Conservation (phyloP, 2,329 filamentous ascomycete species). For the Biscogniauxia mediterranea region DNA sequence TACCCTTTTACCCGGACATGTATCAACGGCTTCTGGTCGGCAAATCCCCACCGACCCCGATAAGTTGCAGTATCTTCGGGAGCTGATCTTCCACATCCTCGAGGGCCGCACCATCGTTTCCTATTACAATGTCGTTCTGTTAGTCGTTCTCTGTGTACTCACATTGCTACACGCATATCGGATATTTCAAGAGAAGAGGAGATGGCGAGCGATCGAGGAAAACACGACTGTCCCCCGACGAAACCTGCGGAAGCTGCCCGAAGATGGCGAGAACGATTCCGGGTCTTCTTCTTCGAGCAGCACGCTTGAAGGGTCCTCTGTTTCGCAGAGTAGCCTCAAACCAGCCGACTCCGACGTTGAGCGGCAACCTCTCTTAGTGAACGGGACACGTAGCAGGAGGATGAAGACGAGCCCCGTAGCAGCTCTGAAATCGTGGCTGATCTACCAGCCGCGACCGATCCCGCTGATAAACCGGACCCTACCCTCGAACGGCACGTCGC, state of each 20-base stretch:
- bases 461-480: conserved; percentile 56
- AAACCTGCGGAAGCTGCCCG: conserved; percentile 4
- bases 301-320: conserved; percentile 28
- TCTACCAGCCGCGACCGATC: conserved; percentile 57
- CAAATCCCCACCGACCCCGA: conserved; percentile 30
- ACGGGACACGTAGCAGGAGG: not conserved
- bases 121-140: conserved; percentile 36
- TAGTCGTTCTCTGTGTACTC: conserved; percentile 30
- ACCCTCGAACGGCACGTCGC: conserved; percentile 55
- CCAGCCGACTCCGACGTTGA: conserved; percentile 33
- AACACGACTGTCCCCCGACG: conserved; percentile 5
- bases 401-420: conserved; percentile 1
- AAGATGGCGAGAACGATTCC: conserved; percentile 11
- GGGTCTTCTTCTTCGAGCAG: conserved; percentile 38
- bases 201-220: conserved; percentile 25
- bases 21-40: conserved; percentile 6
- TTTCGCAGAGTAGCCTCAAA: conserved; percentile 25
- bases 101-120: conserved; percentile 33
- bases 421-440: conserved; percentile 35
- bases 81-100: conserved; percentile 33
- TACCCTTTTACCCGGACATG: conserved; percentile 5
- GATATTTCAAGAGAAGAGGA: conserved; percentile 20
- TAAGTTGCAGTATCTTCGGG: conserved; percentile 33
- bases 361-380: conserved; percentile 34
- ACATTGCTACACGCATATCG: conserved; percentile 26